A percentile compares a stretch with the other conserved stretches of the same genome.
Conservation (phyloP, 352 stramenopile genomes). For the Phytophthora boehmeriae region DNA sequence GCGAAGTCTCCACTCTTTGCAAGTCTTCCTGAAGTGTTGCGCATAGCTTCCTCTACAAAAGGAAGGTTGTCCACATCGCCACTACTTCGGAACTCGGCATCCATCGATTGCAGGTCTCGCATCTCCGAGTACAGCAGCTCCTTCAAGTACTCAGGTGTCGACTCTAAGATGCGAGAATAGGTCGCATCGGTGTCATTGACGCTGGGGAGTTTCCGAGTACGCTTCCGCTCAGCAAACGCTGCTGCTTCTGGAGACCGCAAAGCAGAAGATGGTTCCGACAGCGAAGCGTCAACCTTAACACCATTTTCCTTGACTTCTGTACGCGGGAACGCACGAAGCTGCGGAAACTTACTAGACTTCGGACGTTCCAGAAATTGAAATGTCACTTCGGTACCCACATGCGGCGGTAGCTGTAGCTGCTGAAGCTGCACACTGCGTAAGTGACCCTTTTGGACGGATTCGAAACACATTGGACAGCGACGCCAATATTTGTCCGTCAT, state of each 20-base stretch:
- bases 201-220: constrained; percentile 56
- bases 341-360: constrained; percentile 75
- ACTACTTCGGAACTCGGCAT: constrained; percentile 71
- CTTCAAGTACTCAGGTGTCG: constrained; percentile 66
- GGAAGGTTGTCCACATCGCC: constrained; percentile 77
- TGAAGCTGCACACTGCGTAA: constrained; percentile 75
- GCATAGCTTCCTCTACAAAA: constrained; percentile 84
- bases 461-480: constrained; percentile 88
- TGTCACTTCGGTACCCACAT: constrained; percentile 50
- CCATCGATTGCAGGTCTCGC: constrained; percentile 70
- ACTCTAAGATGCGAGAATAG: constrained; percentile 78
- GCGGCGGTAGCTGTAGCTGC: constrained; percentile 59
- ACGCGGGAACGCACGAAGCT: constrained; percentile 39
- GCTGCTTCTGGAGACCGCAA: constrained; percentile 16
- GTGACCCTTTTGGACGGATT: constrained; percentile 84
- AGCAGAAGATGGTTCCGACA: background rate
- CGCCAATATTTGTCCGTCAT: constrained; percentile 89
- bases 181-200: constrained; percentile 70
- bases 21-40: constrained; percentile 65
- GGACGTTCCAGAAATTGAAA: constrained; percentile 81
- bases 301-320: constrained; percentile 11
- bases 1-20: constrained; percentile 29
- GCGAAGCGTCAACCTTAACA: background rate
- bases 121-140: constrained; percentile 69
- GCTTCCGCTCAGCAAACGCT: constrained; percentile 42